Evolutionary conservation across 2,329 filamentous ascomycete genomes (phyloP).

Genomic region (Paecilomyces formosus): DNA sequence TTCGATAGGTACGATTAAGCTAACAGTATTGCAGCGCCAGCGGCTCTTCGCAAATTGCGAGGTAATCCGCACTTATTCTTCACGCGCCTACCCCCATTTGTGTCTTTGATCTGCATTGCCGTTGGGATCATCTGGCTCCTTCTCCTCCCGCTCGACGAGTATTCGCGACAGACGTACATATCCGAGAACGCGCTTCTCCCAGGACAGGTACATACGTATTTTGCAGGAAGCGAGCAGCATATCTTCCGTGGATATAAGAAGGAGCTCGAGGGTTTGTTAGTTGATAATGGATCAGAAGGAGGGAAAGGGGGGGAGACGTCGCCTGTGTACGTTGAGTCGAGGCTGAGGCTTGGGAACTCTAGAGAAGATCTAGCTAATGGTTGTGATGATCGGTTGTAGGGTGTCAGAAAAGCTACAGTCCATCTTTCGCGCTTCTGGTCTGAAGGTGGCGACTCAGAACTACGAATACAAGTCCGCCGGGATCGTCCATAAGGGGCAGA

Average conservation of each 20-base stretch:
- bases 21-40: conserved; percentile 19
- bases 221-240: conserved; percentile 91
- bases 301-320: conserved; percentile 21
- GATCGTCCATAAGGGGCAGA: conserved; percentile 68
- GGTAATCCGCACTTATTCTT: conserved; percentile 69
- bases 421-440: conserved; percentile 68
- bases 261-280: conserved; percentile 57
- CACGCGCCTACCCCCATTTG: conserved; percentile 71
- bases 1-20: conserved; percentile 7
- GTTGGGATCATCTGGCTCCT: conserved; percentile 86
- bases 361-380: conserved; percentile 2
- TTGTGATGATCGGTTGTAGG: conserved; percentile 16
- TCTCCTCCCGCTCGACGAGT: conserved; percentile 79
- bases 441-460: conserved; percentile 82
- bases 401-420: conserved; percentile 65
- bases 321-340: conserved; percentile 4
- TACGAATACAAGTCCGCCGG: conserved; percentile 80
- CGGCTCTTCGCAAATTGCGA: conserved; percentile 50
- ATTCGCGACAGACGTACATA: conserved; percentile 89
- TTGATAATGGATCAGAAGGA: conserved; percentile 7
- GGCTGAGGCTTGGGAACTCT: background rate
- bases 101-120: conserved; percentile 76
- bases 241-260: conserved; percentile 84
- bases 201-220: conserved; percentile 96
- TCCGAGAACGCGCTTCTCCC: conserved; percentile 95